Base-by-base conservation (phyloP, 768 basidiomycete genomes). In the Suillus americanus region DNA sequence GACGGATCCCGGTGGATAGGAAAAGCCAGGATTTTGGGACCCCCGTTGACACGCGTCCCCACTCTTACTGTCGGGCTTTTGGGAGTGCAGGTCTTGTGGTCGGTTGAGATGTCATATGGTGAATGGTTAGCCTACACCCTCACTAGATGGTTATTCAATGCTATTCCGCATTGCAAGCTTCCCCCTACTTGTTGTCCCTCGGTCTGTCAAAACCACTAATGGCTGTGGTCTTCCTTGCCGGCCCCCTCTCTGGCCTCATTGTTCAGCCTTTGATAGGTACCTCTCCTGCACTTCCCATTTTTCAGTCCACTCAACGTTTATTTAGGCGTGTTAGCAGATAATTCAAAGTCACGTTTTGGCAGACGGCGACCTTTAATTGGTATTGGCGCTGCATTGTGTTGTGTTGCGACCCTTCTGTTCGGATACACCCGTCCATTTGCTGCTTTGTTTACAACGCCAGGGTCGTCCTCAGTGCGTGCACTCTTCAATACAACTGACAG, bases 71-170 rank as follows among this genome's bases (percentile, higher is more conserved):
- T 95, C 8, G 91, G 92, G 0, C 78, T 96, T 60, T 76, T 94
- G 3, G 95, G 95, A 7, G 88, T 96, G 0, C 92, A 94, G 74
- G 86, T 94, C 65, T 86, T 97, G 55, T 97, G 96, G 96, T 91
- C 90, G 1, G 89, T 97, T 14, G 95, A 97, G 72, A 95, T 97
- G 93, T 90, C 92, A 0, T 95, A 97, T 66, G 94, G 92, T 78
- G 40, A 59, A 97, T 67, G 92, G 91, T 70, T 62, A 41, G 70
- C 59, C 13, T 57, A 23, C 4, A 35, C 13, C 13, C 18, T 35
- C 38, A 9, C 2, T 35, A 33, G 14, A 45, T 38, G 16, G 51
- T 23, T 28, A 50, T 28, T 41, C 25, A 7, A 60, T 10, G 10
- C 18, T 23, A n/a, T 54, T 13, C 16, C 67, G 65, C 38, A 38